Evolutionary conservation across 2,329 filamentous ascomycete species (phyloP), one percentile per base, ranked within the genome.

Genomic region (Magnaporthiopsis incrustans): DNA sequence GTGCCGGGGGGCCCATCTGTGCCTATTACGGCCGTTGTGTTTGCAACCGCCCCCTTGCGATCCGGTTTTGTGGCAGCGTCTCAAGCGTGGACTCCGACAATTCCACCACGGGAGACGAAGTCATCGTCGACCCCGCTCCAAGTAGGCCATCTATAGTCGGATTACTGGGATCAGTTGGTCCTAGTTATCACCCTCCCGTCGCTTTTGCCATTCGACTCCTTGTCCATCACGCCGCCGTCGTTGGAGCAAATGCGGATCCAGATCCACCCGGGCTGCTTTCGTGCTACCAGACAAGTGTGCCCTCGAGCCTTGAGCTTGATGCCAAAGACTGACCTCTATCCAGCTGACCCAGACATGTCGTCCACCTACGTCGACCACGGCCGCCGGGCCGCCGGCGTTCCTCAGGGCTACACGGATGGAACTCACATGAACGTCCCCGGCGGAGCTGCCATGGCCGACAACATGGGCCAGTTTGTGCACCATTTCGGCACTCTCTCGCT

Each of bases 401-500:
- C 65, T 2, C 44, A 65, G 10, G 53, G 62, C 18, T 69, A 67
- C 56, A 15, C 35, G 38, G 63, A 57, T 59, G 59, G 35, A 25
- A 4, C 65, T 3, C 63, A 66, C n/a, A 64, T 65, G 10, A 26
- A 57, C 11, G 58, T 32, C 7, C n/a, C 53, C 32, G 63, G 53
- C 18, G 61, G 57, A 14, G 59, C 60, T 3, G 62, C 61, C 4
- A 58, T 61, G 18, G 27, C 35, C 3, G 53, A 59, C 25, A 66
- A 64, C 30, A 56, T 65, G 18, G 35, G 62, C 67, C 63, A 35
- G 68, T 69, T 26, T 64, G 68, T 74, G 65, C 71, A 66, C 32
- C 73, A 75, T 30, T 75, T 74, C 64, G 66, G 68, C 33, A 65
- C 68, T 6, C 64, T 75, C 30, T 65, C 66, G 22, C 61, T 74